These are phyloP conservation scores for Pistacia vera DNA, from an alignment of 345 rosid species.

Conservation along the genomic window DNA sequence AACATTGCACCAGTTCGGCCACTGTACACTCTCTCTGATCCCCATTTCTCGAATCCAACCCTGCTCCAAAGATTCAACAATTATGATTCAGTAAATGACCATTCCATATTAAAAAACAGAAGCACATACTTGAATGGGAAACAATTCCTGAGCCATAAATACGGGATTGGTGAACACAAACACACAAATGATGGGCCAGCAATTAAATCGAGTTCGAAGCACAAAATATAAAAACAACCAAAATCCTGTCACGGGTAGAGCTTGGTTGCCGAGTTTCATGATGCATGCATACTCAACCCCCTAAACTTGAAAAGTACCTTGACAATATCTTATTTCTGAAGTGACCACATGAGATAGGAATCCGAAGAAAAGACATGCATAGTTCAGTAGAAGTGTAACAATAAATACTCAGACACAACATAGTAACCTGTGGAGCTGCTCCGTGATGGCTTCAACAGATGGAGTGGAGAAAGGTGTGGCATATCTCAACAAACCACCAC, in stretches of 20 bases:
- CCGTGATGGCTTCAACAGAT: slow-evolving; percentile 67
- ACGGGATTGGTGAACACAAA: neutral
- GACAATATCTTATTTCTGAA: neutral
- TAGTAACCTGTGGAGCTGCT: slow-evolving; percentile 82
- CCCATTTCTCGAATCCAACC: slow-evolving; percentile 90
- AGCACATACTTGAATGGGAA: neutral
- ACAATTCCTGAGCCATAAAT: neutral
- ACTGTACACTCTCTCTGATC: slow-evolving; percentile 75
- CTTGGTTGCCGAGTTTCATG: neutral
- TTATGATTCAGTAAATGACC: slow-evolving; percentile 1
- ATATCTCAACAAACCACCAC: slow-evolving; percentile 55
- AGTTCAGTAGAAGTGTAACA: neutral
- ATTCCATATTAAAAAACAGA: neutral
- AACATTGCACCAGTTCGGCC: slow-evolving; percentile 85
- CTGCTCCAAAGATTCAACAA: slow-evolving; percentile 36
- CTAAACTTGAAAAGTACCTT: neutral
- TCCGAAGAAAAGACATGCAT: neutral
- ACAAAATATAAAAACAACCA: neutral
- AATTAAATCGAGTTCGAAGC: neutral
- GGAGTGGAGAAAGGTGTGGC: slow-evolving; percentile 93
- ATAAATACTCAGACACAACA: neutral
- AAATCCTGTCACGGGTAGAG: neutral
- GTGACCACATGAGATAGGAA: neutral
- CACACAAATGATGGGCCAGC: neutral
- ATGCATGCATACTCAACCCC: slow-evolving; percentile 6